phyloP scores from a whole-genome alignment of 331 rosid species.

The Dryas integrifolia region DNA sequence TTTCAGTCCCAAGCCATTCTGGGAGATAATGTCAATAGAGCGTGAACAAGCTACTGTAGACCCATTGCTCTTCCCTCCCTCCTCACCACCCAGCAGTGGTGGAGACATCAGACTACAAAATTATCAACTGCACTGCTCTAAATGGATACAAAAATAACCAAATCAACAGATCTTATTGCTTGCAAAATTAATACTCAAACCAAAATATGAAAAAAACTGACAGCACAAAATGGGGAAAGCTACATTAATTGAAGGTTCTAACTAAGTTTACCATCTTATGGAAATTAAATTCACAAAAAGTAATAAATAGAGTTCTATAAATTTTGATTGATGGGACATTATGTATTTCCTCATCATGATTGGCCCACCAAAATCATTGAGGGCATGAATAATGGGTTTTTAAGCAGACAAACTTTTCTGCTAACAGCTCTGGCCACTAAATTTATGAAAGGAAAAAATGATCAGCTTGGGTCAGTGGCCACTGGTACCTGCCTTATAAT shows the following conservation, averaged over 20 bases:
- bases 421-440: not conserved
- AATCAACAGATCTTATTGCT: constrained; percentile 10
- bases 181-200: not conserved
- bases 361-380: constrained; percentile 17
- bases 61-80: constrained; percentile 54
- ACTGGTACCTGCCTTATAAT: not conserved
- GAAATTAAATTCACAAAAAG: constrained; percentile 2
- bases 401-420: not conserved
- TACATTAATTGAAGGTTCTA: not conserved
- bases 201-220: not conserved
- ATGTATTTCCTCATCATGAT: not conserved
- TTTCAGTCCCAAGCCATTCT: constrained; percentile 56
- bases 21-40: constrained; percentile 49
- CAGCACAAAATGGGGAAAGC: not conserved
- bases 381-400: constrained; percentile 7
- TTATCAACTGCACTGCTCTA: constrained; percentile 25
- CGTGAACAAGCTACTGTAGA: constrained; percentile 45
- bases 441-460: not conserved
- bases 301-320: not conserved
- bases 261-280: not conserved
- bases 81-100: constrained; percentile 57
- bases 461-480: not conserved
- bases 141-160: constrained; percentile 17
- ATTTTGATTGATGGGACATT: not conserved
- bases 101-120: constrained; percentile 59